Evolutionary conservation across 306 rosid species (phyloP).

Genomic region (Lithocarpus polystachyus): DNA sequence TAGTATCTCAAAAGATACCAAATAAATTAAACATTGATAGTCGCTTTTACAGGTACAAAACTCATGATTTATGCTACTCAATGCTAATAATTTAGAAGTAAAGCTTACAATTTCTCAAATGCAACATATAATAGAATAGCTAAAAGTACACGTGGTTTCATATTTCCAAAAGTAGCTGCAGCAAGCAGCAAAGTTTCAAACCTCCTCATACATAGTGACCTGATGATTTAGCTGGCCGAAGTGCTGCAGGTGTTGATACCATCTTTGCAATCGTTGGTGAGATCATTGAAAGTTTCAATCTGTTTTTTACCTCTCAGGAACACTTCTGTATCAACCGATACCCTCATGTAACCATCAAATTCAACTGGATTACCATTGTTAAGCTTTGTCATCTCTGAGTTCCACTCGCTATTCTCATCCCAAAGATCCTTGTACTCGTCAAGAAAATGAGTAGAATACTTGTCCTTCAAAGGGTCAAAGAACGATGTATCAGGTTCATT

Average conservation of each 20-base stretch:
- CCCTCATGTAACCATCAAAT: constrained; percentile 97
- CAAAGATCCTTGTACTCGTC: constrained; percentile 90
- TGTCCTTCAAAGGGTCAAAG: constrained; percentile 86
- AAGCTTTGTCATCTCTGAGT: constrained; percentile 67
- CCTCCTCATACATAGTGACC: constrained; percentile 19
- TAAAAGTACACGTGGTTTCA: constrained; percentile 31
- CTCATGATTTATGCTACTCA: constrained; percentile 34
- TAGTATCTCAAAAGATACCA: constrained; percentile 23
- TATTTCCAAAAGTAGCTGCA: constrained; percentile 17
- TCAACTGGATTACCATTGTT: constrained; percentile 70
- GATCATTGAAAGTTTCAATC: constrained; percentile 91
- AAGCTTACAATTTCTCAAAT: constrained; percentile 55
- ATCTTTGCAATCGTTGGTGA: constrained; percentile 93
- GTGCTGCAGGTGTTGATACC: constrained; percentile 79
- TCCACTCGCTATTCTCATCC: constrained; percentile 85
- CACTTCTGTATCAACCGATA: constrained; percentile 90
- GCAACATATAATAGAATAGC: constrained; percentile 40
- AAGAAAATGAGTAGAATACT: constrained; percentile 82
- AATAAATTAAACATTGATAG: constrained; percentile 8
- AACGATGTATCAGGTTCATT: constrained; percentile 68
- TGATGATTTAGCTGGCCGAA: constrained; percentile 46
- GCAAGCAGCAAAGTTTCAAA: constrained; percentile 31
- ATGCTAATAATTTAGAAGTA: constrained; percentile 24
- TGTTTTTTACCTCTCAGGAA: constrained; percentile 96
- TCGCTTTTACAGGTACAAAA: constrained; percentile 42